phyloP scores from a whole-genome alignment of 306 rosid genomes.

The Acacia confusa region DNA sequence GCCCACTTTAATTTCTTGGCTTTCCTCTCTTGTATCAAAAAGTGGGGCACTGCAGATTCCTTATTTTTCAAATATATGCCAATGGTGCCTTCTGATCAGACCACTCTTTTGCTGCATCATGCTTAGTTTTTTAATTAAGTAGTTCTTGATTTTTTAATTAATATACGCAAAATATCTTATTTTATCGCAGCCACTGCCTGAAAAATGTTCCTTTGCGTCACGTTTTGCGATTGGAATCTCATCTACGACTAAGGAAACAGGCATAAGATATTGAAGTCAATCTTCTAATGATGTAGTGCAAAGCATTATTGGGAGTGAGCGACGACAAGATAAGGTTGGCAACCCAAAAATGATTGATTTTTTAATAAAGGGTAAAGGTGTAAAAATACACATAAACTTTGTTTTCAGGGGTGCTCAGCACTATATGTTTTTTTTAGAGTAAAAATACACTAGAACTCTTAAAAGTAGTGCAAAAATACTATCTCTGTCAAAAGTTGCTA shows the following conservation, averaged over 20 bases:
- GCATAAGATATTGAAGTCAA: background rate
- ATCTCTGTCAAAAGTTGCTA: no score
- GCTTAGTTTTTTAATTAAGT: background rate
- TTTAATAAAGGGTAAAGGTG: no score
- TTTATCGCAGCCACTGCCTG: background rate
- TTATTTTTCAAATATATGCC: background rate
- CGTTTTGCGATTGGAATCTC: background rate
- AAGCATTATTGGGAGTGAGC: background rate
- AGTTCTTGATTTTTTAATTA: background rate
- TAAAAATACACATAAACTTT: no score
- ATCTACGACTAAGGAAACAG: background rate
- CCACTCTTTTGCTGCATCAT: background rate
- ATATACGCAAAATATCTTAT: background rate
- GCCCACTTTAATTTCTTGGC: background rate
- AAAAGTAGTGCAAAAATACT: no score
- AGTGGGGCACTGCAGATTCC: background rate
- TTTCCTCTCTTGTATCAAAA: background rate
- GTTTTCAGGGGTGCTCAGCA: no score
- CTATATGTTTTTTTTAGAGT: no score
- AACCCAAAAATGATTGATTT: background rate
- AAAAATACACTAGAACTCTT: no score
- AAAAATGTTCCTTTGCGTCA: background rate
- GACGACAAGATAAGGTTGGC: background rate
- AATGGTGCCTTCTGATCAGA: background rate
- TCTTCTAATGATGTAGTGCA: background rate